Conservation (phyloP, 1,284 basidiomycete genomes). For the Xerocomus minutiporus region DNA sequence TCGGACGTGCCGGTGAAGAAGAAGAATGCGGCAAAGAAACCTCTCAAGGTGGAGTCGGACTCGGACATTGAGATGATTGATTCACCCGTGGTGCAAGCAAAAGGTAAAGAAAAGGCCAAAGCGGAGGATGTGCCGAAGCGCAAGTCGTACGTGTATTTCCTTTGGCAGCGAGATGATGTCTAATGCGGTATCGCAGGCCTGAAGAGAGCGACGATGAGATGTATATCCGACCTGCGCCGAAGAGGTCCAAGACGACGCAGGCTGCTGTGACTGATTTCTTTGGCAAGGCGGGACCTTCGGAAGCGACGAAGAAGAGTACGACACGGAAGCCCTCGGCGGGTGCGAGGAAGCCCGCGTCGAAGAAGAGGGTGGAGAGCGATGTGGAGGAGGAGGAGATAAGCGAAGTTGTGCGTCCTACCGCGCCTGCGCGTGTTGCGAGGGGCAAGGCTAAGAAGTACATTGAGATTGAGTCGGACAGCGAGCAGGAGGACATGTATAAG, state of each 20-base stretch:
- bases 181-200: constrained; percentile 21
- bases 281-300: constrained; percentile 41
- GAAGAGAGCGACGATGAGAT: constrained; percentile 44
- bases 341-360: constrained; percentile 38
- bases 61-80: constrained; percentile 38
- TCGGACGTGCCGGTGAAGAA: constrained; percentile 19
- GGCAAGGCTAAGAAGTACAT: constrained; percentile 48
- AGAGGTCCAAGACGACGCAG: constrained; percentile 47
- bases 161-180: background rate
- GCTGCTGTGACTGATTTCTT: constrained; percentile 58
- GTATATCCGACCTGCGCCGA: constrained; percentile 41
- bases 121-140: constrained; percentile 43
- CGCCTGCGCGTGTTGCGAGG: constrained; percentile 36
- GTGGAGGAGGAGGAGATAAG: constrained; percentile 26
- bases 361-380: constrained; percentile 37
- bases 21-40: constrained; percentile 20
- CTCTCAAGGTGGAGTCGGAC: constrained; percentile 34
- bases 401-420: constrained; percentile 18
- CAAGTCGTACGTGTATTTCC: constrained; percentile 45
- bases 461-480: constrained; percentile 47
- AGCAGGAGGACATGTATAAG: constrained; percentile 29
- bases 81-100: constrained; percentile 21
- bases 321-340: constrained; percentile 45
- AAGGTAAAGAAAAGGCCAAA: constrained; percentile 37
- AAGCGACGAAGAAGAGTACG: constrained; percentile 33